These are phyloP conservation scores for Sugiyamaella smithiae DNA, from an alignment of 805 yeast species.

Conservation along the genomic window DNA sequence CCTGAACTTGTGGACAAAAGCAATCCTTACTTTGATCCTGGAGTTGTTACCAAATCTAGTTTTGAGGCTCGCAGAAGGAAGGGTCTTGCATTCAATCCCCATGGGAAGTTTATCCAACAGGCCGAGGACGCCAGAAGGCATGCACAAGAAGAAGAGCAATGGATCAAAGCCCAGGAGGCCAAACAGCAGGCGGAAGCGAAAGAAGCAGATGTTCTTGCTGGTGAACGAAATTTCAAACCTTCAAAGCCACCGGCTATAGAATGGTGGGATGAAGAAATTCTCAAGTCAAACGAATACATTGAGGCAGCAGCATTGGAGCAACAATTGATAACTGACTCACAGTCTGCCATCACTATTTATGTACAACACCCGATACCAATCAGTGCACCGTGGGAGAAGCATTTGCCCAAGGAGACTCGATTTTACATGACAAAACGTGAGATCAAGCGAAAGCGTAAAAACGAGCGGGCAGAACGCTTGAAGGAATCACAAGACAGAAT, in stretches of 20 bases:
- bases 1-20: background rate
- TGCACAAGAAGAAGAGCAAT: slow-evolving; percentile 36
- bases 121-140: slow-evolving; percentile 51
- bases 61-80: slow-evolving; percentile 28
- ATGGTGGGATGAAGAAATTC: slow-evolving; percentile 75
- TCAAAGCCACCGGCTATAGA: slow-evolving; percentile 62
- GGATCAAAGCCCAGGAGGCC: slow-evolving; percentile 34
- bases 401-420: slow-evolving; percentile 41
- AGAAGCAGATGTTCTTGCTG: slow-evolving; percentile 49
- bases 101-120: slow-evolving; percentile 60
- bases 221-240: slow-evolving; percentile 54
- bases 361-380: slow-evolving; percentile 80
- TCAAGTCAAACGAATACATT: background rate
- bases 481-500: slow-evolving; percentile 76
- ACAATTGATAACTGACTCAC: slow-evolving; percentile 9
- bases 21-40: slow-evolving; percentile 40
- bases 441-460: slow-evolving; percentile 65
- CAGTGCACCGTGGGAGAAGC: slow-evolving; percentile 55
- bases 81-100: slow-evolving; percentile 51
- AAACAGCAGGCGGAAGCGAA: slow-evolving; percentile 39
- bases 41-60: slow-evolving; percentile 3
- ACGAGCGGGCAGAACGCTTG: slow-evolving; percentile 58
- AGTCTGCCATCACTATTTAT: slow-evolving; percentile 55
- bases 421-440: slow-evolving; percentile 74
- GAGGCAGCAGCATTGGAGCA: slow-evolving; percentile 19